Conservation (phyloP, 352 stramenopile genomes). For the Globisporangium acanthophoron region DNA sequence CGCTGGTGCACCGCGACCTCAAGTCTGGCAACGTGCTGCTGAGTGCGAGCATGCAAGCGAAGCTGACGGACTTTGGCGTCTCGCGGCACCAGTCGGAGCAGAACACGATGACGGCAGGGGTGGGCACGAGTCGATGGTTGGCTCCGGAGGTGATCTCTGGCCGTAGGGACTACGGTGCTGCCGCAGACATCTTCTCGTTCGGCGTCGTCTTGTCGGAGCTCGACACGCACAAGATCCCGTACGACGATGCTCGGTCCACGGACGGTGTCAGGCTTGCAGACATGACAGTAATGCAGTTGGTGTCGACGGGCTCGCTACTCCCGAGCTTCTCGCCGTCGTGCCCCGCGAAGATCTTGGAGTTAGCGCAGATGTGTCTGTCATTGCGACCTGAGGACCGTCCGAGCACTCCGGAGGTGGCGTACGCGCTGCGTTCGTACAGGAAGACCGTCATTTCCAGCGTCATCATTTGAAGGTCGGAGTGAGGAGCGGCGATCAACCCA, state of each 20-base stretch:
- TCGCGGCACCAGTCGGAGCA: constrained; percentile 6
- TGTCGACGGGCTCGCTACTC: constrained; percentile 25
- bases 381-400: constrained; percentile 22
- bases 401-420: constrained; percentile 33
- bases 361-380: constrained; percentile 26
- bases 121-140: not conserved
- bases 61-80: constrained; percentile 22
- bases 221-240: constrained; percentile 44
- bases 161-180: too few species aligned
- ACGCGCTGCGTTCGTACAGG: constrained; percentile 29
- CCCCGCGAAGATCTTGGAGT: constrained; percentile 23
- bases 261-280: constrained; percentile 30
- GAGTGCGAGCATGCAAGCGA: not conserved
- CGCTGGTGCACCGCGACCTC: constrained; percentile 35
- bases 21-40: constrained; percentile 44
- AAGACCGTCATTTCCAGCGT: not conserved
- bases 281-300: constrained; percentile 37
- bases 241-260: constrained; percentile 22
- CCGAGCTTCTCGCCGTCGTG: constrained; percentile 29
- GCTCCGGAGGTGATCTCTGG: not conserved
- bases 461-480: too few species aligned
- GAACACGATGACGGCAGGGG: not conserved
- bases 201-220: constrained; percentile 79
- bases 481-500: too few species aligned
- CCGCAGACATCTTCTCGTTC: constrained; percentile 36